These are phyloP conservation scores for Raphanus sativus DNA, from an alignment of 345 rosid genomes.

Conservation along the genomic window DNA sequence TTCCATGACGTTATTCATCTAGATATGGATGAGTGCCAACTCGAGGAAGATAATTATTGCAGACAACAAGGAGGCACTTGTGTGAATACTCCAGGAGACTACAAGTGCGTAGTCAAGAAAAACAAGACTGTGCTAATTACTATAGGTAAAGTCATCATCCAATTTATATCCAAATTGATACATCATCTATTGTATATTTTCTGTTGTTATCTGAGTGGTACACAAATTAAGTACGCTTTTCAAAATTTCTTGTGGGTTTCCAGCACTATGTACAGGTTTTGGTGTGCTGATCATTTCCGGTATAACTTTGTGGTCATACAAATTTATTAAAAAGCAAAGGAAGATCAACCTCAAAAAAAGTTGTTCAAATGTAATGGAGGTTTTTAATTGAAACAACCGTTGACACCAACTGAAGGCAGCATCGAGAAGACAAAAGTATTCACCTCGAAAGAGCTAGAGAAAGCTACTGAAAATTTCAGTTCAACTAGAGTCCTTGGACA, in stretches of 20 bases:
- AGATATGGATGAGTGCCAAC: background rate
- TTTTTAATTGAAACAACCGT: background rate
- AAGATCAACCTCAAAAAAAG: background rate
- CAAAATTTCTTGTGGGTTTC: background rate
- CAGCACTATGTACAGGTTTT: background rate
- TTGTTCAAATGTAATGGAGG: background rate
- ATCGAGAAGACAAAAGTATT: background rate
- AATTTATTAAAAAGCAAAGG: background rate
- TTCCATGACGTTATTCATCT: background rate
- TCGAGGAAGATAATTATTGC: background rate
- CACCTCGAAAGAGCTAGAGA: background rate
- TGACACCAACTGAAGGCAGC: background rate
- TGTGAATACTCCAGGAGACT: background rate
- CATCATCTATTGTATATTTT: background rate
- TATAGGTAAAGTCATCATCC: background rate
- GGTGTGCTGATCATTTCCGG: background rate
- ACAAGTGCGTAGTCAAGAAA: background rate
- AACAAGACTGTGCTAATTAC: background rate
- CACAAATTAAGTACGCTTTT: background rate
- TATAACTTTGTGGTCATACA: background rate
- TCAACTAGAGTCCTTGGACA: background rate
- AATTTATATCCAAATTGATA: background rate
- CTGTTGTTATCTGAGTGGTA: background rate
- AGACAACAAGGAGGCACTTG: background rate
- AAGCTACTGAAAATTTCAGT: background rate